phyloP scores from a whole-genome alignment of 148 eudicot species.

The Linanthus parryae region DNA sequence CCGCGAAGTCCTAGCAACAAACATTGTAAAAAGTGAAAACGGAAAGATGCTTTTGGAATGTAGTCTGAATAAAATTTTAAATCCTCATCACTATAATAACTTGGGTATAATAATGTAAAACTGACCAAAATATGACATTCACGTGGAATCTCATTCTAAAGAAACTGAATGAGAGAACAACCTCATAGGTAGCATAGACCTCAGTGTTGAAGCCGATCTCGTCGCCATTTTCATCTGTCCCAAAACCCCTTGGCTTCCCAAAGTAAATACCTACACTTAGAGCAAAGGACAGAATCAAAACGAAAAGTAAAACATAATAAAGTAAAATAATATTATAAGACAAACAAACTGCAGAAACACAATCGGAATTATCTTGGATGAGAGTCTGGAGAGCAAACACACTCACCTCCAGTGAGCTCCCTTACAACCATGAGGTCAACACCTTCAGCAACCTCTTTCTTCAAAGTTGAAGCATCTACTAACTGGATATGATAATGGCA shows the following conservation, averaged over 20 bases:
- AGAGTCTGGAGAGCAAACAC: background rate
- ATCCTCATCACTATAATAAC: no score
- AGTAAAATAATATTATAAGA: constrained; percentile 1
- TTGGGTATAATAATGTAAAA: background rate
- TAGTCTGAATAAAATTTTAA: no score
- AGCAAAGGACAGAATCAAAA: constrained; percentile 2
- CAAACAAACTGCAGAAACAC: background rate
- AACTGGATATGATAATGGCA: constrained; percentile 34
- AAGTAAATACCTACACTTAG: constrained; percentile 72
- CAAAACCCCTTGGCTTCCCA: constrained; percentile 93
- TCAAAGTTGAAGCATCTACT: constrained; percentile 83
- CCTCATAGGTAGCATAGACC: constrained; percentile 83
- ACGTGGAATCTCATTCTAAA: background rate
- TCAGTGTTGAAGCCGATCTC: constrained; percentile 93
- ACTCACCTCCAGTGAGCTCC: constrained; percentile 92
- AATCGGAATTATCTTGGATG: background rate
- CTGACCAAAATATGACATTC: background rate
- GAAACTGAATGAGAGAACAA: constrained; percentile 18
- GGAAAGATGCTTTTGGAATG: no score
- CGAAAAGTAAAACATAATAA: background rate
- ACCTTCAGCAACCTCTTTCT: constrained; percentile 95
- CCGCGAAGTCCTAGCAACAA: no score
- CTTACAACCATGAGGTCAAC: constrained; percentile 97
- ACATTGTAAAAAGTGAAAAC: no score
- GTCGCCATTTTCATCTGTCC: constrained; percentile 72